Percentiles rank a stretch among this genome's conserved stretches.
Evolutionary conservation across 768 basidiomycete genomes (phyloP).

Genomic region (Leccinum broughii): DNA sequence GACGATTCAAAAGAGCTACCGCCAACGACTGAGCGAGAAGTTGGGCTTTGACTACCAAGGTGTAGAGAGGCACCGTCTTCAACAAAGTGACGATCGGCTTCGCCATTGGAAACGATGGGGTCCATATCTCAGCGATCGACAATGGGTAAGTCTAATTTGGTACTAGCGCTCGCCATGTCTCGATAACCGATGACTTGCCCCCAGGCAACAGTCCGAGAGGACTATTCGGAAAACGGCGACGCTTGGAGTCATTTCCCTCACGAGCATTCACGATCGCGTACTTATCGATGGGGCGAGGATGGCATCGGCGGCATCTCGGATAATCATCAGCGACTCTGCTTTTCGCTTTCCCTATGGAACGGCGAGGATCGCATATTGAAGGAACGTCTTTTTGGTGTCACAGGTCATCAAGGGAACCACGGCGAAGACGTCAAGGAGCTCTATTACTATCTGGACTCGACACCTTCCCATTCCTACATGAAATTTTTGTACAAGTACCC

Average conservation of each 20-base stretch:
- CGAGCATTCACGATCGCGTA: constrained; percentile 88
- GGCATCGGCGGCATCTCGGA: constrained; percentile 97
- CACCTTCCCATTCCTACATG: constrained; percentile 99
- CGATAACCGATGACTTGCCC: constrained; percentile 17
- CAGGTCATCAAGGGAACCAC: constrained; percentile 97
- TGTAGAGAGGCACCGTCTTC: constrained; percentile 80
- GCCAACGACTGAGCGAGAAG: constrained; percentile 61
- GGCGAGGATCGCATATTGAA: constrained; percentile 92
- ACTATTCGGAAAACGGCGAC: constrained; percentile 95
- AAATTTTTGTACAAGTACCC: constrained; percentile 99
- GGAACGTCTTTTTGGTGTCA: constrained; percentile 94
- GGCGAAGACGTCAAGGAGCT: constrained; percentile 99
- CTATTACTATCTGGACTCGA: constrained; percentile 98
- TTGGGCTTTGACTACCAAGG: constrained; percentile 77
- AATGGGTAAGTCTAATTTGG: constrained; percentile 73
- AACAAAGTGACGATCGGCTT: constrained; percentile 76
- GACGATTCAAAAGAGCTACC: constrained; percentile 42
- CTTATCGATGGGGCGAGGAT: constrained; percentile 99
- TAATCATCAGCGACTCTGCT: constrained; percentile 93
- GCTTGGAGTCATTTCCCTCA: constrained; percentile 97
- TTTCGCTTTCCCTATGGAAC: constrained; percentile 93
- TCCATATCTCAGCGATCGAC: constrained; percentile 94
- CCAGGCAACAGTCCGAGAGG: constrained; percentile 97
- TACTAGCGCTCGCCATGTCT: not conserved
- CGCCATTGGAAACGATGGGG: constrained; percentile 99